Conservation (phyloP, 805 yeast genomes). For the Candida jianshihensis region DNA sequence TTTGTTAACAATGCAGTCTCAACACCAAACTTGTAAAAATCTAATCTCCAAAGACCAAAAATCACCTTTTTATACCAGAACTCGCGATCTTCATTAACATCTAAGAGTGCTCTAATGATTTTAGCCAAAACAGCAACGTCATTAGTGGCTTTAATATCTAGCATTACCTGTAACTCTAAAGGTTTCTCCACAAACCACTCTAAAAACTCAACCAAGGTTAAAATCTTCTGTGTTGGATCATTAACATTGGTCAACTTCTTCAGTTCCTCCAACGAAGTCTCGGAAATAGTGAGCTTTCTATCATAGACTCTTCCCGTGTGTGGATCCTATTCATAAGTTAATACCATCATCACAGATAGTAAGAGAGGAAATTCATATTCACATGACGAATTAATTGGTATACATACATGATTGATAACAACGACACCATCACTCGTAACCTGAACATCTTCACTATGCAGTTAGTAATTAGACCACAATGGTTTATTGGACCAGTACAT, state of each 20-base stretch:
- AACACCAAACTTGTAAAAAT: slow-evolving; percentile 37
- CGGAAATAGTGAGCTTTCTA: slow-evolving; percentile 28
- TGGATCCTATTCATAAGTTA: slow-evolving; percentile 27
- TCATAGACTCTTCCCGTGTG: slow-evolving; percentile 43
- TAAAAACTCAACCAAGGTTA: slow-evolving; percentile 35
- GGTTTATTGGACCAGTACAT: background rate
- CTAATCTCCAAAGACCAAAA: slow-evolving; percentile 47
- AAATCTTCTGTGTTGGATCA: slow-evolving; percentile 30
- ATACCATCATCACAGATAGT: background rate
- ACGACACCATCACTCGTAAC: slow-evolving; percentile 45
- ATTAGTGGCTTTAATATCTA: slow-evolving; percentile 45
- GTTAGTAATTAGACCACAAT: background rate
- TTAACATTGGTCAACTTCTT: slow-evolving; percentile 28
- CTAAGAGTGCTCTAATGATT: slow-evolving; percentile 29
- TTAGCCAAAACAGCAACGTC: slow-evolving; percentile 35
- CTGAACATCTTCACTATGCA: slow-evolving; percentile 35
- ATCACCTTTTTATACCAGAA: slow-evolving; percentile 41
- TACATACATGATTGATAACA: slow-evolving; percentile 38
- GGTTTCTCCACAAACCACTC: slow-evolving; percentile 26
- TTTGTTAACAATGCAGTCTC: slow-evolving; percentile 30
- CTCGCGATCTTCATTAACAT: slow-evolving; percentile 30
- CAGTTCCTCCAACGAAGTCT: slow-evolving; percentile 29
- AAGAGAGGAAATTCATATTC: no score
- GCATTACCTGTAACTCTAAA: slow-evolving; percentile 29
- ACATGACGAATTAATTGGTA: background rate